Evolutionary conservation across 805 yeast species (phyloP), one percentile per base, ranked within the genome.

Genomic region (Hanseniaspora clermontiae): DNA sequence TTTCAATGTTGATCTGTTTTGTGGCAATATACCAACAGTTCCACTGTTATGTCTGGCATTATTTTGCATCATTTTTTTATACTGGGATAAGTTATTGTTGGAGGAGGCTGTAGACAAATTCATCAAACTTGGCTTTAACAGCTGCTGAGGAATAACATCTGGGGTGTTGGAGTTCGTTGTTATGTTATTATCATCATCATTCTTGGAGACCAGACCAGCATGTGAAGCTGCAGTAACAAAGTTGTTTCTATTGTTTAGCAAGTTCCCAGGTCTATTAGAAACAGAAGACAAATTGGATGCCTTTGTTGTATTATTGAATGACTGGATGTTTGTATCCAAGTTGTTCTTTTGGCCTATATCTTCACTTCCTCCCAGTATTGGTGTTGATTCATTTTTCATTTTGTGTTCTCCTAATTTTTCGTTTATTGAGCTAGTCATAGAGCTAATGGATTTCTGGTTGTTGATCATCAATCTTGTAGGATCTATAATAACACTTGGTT

Each of bases 401-500:
- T 46, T 46, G 38, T 14, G 12, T 4, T 46, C 39, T 5, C 39
- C 38, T 6, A 10, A 4, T 10, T 46, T 46, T 14, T 46, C 36
- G 19, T 46, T 46, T 6, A 20, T 34, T 17, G 38, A 34, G 17
- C 29, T 34, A 20, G 57, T 14, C 15, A 47, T 39, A 2, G 49
- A 45, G 14, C 27, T 39, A 11, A 31, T 31, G 5, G 57, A 53
- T 29, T 38, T 45, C 34, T 55, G 50, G n/a, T 55, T 49, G 7
- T 52, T 36, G 12, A 55, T 32, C 40, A 55, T 29, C 14, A 55
- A 20, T 45, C 53, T 49, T 10, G 49, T 42, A 1, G 58, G 55
- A 55, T 55, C 58, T 15, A 55, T 55, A 19, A 55, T 55, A 12
- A 55, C 58, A 49, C 54, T 49, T 17, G 58, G 42, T n/a, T 55